phyloP scores from a whole-genome alignment of 106 monocot genomes.

The Phalaenopsis equestris region DNA sequence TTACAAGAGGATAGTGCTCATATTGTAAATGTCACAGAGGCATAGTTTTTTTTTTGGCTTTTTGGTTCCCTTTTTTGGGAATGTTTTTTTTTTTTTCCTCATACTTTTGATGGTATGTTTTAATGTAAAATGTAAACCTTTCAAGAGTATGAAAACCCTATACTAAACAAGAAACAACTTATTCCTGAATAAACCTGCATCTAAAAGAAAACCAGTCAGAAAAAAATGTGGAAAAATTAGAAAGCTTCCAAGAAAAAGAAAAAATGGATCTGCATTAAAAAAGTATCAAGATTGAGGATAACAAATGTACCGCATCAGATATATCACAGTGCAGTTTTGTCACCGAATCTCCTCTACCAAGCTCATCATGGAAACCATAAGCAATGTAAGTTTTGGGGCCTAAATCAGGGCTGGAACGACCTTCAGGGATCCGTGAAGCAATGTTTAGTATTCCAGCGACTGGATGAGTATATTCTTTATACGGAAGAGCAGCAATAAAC shows the following conservation, averaged over 20 bases:
- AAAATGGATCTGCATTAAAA: background rate
- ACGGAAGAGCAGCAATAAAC: constrained; percentile 29
- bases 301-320: constrained; percentile 26
- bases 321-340: constrained; percentile 38
- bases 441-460: constrained; percentile 20
- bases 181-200: background rate
- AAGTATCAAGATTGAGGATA: background rate
- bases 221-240: background rate
- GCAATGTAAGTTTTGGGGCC: constrained; percentile 40
- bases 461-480: constrained; percentile 32
- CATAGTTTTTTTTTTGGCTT: too few relatives aligned
- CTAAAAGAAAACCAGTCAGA: background rate
- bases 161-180: background rate
- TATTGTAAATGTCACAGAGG: too few relatives aligned
- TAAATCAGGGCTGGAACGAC: constrained; percentile 26
- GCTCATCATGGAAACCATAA: constrained; percentile 28
- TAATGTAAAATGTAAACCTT: too few relatives aligned
- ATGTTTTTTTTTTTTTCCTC: too few relatives aligned
- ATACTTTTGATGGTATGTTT: too few relatives aligned
- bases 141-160: background rate
- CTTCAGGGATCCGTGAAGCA: constrained; percentile 23
- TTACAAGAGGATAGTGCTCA: too few relatives aligned
- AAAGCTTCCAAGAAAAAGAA: background rate
- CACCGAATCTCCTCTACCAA: constrained; percentile 35
- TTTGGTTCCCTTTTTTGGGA: too few relatives aligned